These are phyloP conservation scores for Warburgia ugandensis DNA, from an alignment of 164 flowering plant species.

Conservation along the genomic window DNA sequence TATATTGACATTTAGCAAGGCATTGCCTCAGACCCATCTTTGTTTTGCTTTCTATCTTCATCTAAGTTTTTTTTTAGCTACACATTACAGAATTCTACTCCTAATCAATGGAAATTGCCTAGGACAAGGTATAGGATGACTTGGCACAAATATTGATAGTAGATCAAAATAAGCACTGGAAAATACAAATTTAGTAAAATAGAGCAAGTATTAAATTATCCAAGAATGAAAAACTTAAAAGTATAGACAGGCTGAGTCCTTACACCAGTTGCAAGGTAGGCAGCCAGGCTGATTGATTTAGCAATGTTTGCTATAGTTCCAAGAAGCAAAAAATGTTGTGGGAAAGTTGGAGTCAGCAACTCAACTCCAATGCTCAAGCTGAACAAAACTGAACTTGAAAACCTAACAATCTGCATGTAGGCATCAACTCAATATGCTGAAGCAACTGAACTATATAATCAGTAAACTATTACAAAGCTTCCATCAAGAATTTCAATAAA, in stretches of 20 bases:
- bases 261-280: constrained; percentile 85
- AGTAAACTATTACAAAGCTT: too few species aligned
- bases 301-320: constrained; percentile 85
- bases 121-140: neutral
- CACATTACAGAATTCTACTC: too few species aligned
- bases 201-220: neutral
- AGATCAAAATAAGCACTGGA: neutral
- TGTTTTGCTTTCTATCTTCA: too few species aligned
- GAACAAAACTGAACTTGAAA: constrained; percentile 68
- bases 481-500: neutral
- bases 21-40: too few species aligned
- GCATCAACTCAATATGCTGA: constrained; percentile 4
- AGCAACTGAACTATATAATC: too few species aligned
- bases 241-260: constrained; percentile 16
- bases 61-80: too few species aligned
- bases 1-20: too few species aligned
- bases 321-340: constrained; percentile 71
- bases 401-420: constrained; percentile 75
- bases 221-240: constrained; percentile 5
- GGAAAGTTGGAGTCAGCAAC: constrained; percentile 80
- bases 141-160: neutral
- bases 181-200: too few species aligned
- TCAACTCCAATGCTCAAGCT: constrained; percentile 86
- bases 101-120: too few species aligned
- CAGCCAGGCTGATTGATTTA: constrained; percentile 84